Percentiles rank a stretch among this genome's conserved stretches.
Conservation (phyloP, 345 rosid genomes). For the Acer campestre region DNA sequence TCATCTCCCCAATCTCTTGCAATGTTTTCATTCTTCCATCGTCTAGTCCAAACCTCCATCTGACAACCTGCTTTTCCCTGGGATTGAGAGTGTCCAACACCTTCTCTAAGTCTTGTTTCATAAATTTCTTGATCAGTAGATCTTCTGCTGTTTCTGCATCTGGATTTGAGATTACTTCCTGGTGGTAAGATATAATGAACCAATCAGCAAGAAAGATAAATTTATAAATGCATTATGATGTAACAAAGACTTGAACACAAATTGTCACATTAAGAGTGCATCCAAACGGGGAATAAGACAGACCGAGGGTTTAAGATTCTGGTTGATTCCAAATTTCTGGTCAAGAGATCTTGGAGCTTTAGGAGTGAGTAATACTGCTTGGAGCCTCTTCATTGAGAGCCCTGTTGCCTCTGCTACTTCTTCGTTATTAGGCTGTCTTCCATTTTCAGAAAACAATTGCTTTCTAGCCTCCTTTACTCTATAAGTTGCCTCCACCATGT, state of each 20-base stretch:
- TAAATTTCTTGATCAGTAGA: conserved; percentile 63
- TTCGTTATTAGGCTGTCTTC: conserved; percentile 74
- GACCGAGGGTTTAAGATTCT: conserved; percentile 84
- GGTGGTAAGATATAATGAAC: conserved; percentile 18
- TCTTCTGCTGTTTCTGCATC: conserved; percentile 78
- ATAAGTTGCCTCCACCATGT: conserved; percentile 93
- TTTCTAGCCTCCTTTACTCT: conserved; percentile 88
- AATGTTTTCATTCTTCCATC: conserved; percentile 89
- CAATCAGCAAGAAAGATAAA: neutral
- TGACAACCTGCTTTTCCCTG: conserved; percentile 78
- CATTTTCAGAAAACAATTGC: conserved; percentile 65
- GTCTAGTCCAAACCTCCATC: conserved; percentile 88
- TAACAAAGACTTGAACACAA: conserved; percentile 6
- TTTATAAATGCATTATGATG: neutral
- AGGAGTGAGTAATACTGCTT: conserved; percentile 70
- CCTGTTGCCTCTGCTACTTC: conserved; percentile 91
- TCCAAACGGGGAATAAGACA: conserved; percentile 18
- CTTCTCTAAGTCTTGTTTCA: conserved; percentile 81
- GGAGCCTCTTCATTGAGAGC: conserved; percentile 84
- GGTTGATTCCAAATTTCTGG: conserved; percentile 78
- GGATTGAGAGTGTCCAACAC: conserved; percentile 69
- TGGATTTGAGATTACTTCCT: conserved; percentile 89
- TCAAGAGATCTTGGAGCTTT: conserved; percentile 90
- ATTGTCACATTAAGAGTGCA: neutral
- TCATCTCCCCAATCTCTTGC: conserved; percentile 90